phyloP scores from a whole-genome alignment of 139 green algal species.

The Spirogloea muscicola region DNA sequence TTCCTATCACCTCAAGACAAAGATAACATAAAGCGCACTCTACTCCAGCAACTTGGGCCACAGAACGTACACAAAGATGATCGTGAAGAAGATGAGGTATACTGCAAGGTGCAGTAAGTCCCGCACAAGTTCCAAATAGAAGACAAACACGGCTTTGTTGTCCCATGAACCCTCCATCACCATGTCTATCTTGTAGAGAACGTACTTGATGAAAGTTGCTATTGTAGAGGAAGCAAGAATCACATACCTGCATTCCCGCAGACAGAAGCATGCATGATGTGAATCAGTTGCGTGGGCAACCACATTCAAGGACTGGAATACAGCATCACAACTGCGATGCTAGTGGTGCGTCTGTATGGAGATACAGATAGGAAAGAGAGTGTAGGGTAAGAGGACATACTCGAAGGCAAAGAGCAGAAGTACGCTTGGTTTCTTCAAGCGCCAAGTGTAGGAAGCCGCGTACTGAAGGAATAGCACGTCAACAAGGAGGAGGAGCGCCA shows the following conservation, averaged over 20 bases:
- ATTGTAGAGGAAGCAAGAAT: slow-evolving; percentile 73
- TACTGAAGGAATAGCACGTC: slow-evolving; percentile 80
- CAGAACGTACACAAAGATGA: slow-evolving; percentile 76
- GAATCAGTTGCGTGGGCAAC: too few relatives aligned
- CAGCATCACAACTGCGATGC: too few relatives aligned
- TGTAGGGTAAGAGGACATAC: too few relatives aligned
- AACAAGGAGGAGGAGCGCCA: slow-evolving; percentile 71
- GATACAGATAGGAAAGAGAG: too few relatives aligned
- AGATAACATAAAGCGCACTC: background rate
- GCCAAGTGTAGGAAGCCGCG: slow-evolving; percentile 49
- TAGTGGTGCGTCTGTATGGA: too few relatives aligned
- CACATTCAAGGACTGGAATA: too few relatives aligned
- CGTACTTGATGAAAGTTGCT: slow-evolving; percentile 79
- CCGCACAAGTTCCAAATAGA: slow-evolving; percentile 95
- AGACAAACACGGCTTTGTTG: slow-evolving; percentile 79
- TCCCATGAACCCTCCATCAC: slow-evolving; percentile 86
- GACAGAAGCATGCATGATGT: too few relatives aligned
- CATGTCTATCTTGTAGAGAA: slow-evolving; percentile 68
- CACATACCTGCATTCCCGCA: slow-evolving; percentile 68
- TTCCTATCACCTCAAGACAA: background rate
- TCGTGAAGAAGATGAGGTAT: slow-evolving; percentile 93
- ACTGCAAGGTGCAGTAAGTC: slow-evolving; percentile 96
- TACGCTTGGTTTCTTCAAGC: slow-evolving; percentile 65
- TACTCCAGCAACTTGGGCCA: too few relatives aligned
- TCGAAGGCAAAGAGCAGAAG: slow-evolving; percentile 97